These are phyloP conservation scores for Aspergillus incahuasiensis DNA, from an alignment of 495 filamentous ascomycete genomes.

Conservation along the genomic window DNA sequence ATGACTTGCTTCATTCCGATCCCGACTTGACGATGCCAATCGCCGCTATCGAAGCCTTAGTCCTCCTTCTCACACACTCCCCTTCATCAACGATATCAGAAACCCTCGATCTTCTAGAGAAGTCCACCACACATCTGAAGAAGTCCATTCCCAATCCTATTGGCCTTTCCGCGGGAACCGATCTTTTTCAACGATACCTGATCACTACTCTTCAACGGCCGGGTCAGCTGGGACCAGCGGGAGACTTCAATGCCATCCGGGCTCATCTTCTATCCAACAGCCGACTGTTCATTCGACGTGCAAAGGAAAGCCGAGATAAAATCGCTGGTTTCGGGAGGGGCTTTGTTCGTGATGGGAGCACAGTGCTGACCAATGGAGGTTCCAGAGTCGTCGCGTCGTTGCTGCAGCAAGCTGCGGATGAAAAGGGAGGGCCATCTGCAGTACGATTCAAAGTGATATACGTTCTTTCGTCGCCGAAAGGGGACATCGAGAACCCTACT, in stretches of 20 bases:
- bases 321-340: slow-evolving; percentile 75
- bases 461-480: slow-evolving; percentile 48
- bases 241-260: slow-evolving; percentile 76
- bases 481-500: slow-evolving; percentile 25
- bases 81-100: slow-evolving; percentile 84
- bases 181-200: slow-evolving; percentile 92
- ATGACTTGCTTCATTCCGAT: slow-evolving; percentile 57
- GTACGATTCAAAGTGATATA: slow-evolving; percentile 83
- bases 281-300: slow-evolving; percentile 75
- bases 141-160: slow-evolving; percentile 77
- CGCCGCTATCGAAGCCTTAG: slow-evolving; percentile 90
- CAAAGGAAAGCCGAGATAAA: slow-evolving; percentile 76
- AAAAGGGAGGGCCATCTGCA: slow-evolving; percentile 47
- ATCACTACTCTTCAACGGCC: slow-evolving; percentile 63
- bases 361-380: slow-evolving; percentile 83
- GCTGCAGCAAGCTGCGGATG: slow-evolving; percentile 66
- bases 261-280: slow-evolving; percentile 79
- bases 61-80: slow-evolving; percentile 71
- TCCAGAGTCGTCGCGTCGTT: slow-evolving; percentile 77
- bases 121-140: slow-evolving; percentile 69
- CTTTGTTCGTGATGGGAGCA: slow-evolving; percentile 70
- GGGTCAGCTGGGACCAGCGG: slow-evolving; percentile 46
- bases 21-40: slow-evolving; percentile 90
- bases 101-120: slow-evolving; percentile 77
- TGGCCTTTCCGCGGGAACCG: slow-evolving; percentile 84